These are phyloP conservation scores for Fusarium vanettenii DNA, from an alignment of 2,329 filamentous ascomycete genomes.

Conservation along the genomic window DNA sequence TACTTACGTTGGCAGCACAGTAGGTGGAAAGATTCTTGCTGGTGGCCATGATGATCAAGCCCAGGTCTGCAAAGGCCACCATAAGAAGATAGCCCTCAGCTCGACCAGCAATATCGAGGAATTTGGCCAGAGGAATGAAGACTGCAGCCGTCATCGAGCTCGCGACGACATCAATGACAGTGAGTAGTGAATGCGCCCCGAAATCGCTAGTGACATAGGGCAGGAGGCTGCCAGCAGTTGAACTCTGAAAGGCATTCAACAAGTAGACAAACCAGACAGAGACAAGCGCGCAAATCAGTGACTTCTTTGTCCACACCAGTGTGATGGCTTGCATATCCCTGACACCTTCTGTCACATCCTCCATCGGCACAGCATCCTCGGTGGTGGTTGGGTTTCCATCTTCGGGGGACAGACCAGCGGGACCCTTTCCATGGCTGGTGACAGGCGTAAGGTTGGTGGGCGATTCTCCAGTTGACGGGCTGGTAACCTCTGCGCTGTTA, in stretches of 20 bases:
- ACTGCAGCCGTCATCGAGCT: conserved; percentile 66
- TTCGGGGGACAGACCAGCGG: conserved; percentile 5
- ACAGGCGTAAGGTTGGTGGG: conserved; percentile 3
- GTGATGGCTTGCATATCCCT: conserved; percentile 51
- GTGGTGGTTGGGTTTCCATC: conserved; percentile 1
- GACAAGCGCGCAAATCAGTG: conserved; percentile 50
- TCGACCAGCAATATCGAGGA: conserved; percentile 71
- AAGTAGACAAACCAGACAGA: conserved; percentile 61
- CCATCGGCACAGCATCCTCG: not conserved
- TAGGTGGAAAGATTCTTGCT: conserved; percentile 56
- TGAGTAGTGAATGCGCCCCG: conserved; percentile 62
- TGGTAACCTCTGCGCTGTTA: not conserved
- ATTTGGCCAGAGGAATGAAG: conserved; percentile 70
- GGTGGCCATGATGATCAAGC: conserved; percentile 70
- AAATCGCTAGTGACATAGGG: conserved; percentile 63
- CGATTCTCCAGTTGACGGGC: conserved; percentile 8
- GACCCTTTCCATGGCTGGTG: conserved; percentile 16
- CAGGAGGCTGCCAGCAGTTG: conserved; percentile 54
- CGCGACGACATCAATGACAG: conserved; percentile 64
- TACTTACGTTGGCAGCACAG: conserved; percentile 61
- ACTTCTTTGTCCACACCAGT: conserved; percentile 49
- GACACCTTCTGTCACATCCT: conserved; percentile 46
- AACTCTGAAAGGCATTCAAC: conserved; percentile 60
- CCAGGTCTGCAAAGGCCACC: conserved; percentile 57
- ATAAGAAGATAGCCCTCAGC: conserved; percentile 68